Evolutionary conservation across 257 asterid species (phyloP).

Genomic region (Mitragyna speciosa): DNA sequence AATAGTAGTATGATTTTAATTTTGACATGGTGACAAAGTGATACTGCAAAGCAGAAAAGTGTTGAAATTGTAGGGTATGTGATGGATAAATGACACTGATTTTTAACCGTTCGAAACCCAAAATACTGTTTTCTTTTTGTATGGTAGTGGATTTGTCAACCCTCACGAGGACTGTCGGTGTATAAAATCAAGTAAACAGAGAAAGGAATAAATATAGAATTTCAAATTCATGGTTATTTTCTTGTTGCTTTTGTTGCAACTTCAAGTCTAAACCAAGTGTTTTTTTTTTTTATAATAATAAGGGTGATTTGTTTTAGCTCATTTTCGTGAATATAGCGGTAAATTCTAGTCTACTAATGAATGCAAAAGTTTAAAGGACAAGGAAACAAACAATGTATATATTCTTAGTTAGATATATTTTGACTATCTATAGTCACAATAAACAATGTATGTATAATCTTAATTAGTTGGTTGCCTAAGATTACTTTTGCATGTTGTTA

Average conservation of each 20-base stretch:
- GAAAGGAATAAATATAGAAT: neutral
- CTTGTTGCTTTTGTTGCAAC: neutral
- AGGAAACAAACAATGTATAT: neutral
- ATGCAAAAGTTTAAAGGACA: neutral
- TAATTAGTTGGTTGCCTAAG: neutral
- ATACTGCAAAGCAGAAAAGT: neutral
- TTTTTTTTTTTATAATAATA: neutral
- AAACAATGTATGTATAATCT: neutral
- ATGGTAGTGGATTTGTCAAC: slow-evolving; percentile 14
- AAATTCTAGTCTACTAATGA: neutral
- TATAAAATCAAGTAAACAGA: neutral
- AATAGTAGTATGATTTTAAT: neutral
- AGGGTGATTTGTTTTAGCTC: no score
- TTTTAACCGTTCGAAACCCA: slow-evolving; percentile 17
- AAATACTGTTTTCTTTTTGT: neutral
- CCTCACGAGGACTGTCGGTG: slow-evolving; percentile 28
- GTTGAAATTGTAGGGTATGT: neutral
- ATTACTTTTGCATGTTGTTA: neutral
- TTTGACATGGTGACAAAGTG: slow-evolving; percentile 6
- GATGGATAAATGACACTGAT: neutral
- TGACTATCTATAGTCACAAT: neutral
- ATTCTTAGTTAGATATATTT: neutral
- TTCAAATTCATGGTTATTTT: neutral
- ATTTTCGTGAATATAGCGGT: neutral
- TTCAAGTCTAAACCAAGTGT: neutral